A percentile compares a stretch with the other conserved stretches of the same genome.
These are phyloP conservation scores for Iris macrosiphon DNA, from an alignment of 106 monocot species.

Conservation along the genomic window DNA sequence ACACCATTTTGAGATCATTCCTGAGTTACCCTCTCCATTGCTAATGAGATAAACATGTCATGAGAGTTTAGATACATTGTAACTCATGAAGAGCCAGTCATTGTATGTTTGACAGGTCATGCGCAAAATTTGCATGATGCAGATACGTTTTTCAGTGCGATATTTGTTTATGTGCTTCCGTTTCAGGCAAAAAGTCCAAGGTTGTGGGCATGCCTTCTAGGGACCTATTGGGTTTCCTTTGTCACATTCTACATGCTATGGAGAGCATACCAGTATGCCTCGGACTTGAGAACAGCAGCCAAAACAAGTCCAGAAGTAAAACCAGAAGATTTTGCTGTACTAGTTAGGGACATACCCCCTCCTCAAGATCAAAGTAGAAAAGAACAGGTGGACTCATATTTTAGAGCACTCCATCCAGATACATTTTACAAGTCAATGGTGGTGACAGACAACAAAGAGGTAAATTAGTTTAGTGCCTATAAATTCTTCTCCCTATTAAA, in stretches of 20 bases:
- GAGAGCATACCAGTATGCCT: slow-evolving; percentile 85
- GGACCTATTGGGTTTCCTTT: slow-evolving; percentile 80
- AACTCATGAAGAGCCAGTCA: too few relatives aligned
- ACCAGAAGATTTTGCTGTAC: slow-evolving; percentile 67
- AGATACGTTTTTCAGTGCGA: too few relatives aligned
- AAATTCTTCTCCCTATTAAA: background rate
- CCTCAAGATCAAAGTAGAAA: slow-evolving; percentile 53
- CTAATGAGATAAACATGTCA: too few relatives aligned
- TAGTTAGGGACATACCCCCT: slow-evolving; percentile 82
- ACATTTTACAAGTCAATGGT: slow-evolving; percentile 88
- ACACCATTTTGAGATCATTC: too few relatives aligned
- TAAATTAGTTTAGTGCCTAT: background rate
- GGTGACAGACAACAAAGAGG: slow-evolving; percentile 69
- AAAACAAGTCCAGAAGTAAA: slow-evolving; percentile 35
- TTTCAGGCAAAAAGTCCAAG: slow-evolving; percentile 55
- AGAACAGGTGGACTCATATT: slow-evolving; percentile 85
- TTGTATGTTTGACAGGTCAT: too few relatives aligned
- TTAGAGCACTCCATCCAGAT: slow-evolving; percentile 76
- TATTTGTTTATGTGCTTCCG: too few relatives aligned
- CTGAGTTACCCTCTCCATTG: too few relatives aligned
- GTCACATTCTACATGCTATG: slow-evolving; percentile 63
- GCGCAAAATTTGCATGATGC: too few relatives aligned
- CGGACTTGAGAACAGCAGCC: slow-evolving; percentile 60
- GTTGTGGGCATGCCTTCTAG: slow-evolving; percentile 74
- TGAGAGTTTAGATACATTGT: too few relatives aligned